phyloP scores from a whole-genome alignment of 1,284 basidiomycete species.

The Papiliotrema nemorosa region DNA sequence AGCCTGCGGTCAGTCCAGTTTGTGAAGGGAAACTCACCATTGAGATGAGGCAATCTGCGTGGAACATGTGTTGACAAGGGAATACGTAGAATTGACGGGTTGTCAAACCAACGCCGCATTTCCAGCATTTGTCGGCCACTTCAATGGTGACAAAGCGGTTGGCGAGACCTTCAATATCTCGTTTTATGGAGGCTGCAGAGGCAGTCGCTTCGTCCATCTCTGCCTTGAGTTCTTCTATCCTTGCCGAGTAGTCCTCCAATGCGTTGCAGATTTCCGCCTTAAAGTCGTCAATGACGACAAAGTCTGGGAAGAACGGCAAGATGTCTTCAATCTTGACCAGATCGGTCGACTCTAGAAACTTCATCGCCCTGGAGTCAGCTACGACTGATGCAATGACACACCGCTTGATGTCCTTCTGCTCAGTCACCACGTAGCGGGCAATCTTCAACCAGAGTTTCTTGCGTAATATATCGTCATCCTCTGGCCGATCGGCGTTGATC shows the following conservation, averaged over 20 bases:
- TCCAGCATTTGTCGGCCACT: conserved; percentile 77
- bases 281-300: conserved; percentile 98
- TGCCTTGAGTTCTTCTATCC: conserved; percentile 82
- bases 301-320: conserved; percentile 98
- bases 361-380: conserved; percentile 71
- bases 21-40: conserved; percentile 60
- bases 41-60: conserved; percentile 88
- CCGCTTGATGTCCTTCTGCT: conserved; percentile 97
- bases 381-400: conserved; percentile 51
- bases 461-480: conserved; percentile 76
- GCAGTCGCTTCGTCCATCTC: conserved; percentile 96
- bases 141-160: conserved; percentile 94
- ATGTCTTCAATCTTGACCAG: conserved; percentile 98
- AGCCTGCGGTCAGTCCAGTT: conserved; percentile 56
- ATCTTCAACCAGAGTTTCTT: conserved; percentile 99
- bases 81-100: conserved; percentile 96
- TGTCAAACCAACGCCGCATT: conserved; percentile 71
- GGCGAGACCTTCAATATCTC: conserved; percentile 79
- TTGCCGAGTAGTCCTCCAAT: conserved; percentile 86
- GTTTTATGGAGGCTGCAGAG: conserved; percentile 88
- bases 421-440: conserved; percentile 93
- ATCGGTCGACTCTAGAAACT: conserved; percentile 88
- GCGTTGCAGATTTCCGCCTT: conserved; percentile 98
- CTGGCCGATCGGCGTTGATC: conserved; percentile 87
- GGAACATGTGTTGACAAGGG: conserved; percentile 94